These are phyloP conservation scores for Pseudognaphalium luteoalbum DNA, from an alignment of 129 eudicot species.

Conservation along the genomic window DNA sequence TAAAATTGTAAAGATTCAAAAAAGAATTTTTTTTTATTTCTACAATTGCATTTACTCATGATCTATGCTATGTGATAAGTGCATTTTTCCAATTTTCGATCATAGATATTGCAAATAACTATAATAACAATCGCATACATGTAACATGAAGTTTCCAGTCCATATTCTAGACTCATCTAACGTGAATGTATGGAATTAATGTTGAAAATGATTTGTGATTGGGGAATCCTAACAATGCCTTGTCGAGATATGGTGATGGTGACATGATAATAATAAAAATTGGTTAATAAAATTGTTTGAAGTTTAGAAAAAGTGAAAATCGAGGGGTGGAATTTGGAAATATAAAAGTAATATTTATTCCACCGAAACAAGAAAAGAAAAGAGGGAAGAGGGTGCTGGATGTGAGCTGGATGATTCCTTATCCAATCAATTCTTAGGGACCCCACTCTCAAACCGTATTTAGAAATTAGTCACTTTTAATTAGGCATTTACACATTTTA, in stretches of 20 bases:
- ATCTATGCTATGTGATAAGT: no score
- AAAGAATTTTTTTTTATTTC: no score
- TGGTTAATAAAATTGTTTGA: slow-evolving; percentile 10
- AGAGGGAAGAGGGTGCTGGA: slow-evolving; percentile 18
- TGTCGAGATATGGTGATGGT: slow-evolving; percentile 7
- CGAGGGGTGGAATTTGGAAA: slow-evolving; percentile 18
- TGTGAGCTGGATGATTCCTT: slow-evolving; percentile 40
- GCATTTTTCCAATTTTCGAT: no score
- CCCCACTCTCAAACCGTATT: slow-evolving; percentile 28
- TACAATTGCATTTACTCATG: no score
- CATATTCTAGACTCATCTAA: neutral
- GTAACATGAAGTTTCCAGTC: neutral
- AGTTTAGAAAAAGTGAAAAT: neutral
- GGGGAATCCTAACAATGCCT: slow-evolving; percentile 9
- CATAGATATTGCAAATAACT: neutral
- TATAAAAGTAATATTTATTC: slow-evolving; percentile 7
- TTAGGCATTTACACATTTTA: slow-evolving; percentile 5
- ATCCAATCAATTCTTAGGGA: slow-evolving; percentile 27
- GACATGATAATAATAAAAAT: neutral
- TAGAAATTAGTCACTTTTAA: slow-evolving; percentile 19
- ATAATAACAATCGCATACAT: neutral
- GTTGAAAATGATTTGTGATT: neutral
- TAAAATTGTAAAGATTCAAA: no score
- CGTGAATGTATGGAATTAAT: neutral
- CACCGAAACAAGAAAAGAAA: slow-evolving; percentile 31